Evolutionary conservation across 2,329 filamentous ascomycete genomes (phyloP), one percentile per base, ranked within the genome.

Genomic region (Diaporthe capsici): DNA sequence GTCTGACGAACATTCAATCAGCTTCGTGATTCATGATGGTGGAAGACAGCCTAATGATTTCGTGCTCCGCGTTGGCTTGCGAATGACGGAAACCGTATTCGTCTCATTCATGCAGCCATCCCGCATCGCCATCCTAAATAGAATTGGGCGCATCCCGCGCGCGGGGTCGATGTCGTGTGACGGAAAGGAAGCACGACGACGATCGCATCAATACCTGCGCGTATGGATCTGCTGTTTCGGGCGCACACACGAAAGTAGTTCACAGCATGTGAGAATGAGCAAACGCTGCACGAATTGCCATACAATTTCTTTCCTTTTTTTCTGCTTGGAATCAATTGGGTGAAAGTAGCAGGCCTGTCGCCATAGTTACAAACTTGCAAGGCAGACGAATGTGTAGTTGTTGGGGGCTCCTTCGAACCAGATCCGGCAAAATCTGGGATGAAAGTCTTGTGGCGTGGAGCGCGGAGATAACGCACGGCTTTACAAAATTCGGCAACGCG

Each of bases 1-100:
- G 6, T 15, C 22, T 25, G 1, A 4, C 12, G 12, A 28, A 17
- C 34, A 42, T 34, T 55, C 71, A 72, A 72, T 63, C 47, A 31
- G 28, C 31, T 34, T 25, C 10, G 3, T 13, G 12, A 22, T 12
- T 12, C 13, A 47, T 4, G 20, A 74, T 74, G 60, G 39, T 70
- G 61, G 49, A 74, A 74, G 51, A 22, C n/a, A n/a, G 39, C 9
- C 47, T 58, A 12, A 44, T n/a, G 7, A 74, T 74, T 74, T 25
- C 72, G 72, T 74, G 72, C 37, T 74, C 17, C 17, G 31, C 20
- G 42, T 37, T 49, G 17, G 28, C 9, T 42, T 42, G 42, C 53
- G 37, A 53, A 31, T 20, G 31, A 17, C 4, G 13, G 34, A n/a
- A 72, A 22, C 7, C 17, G 49, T 71, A 22, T 17, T 55, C 34